A percentile compares a stretch with the other conserved stretches of the same genome.
Conservation (phyloP, 495 filamentous ascomycete species). For the Penicillium tannophilum region DNA sequence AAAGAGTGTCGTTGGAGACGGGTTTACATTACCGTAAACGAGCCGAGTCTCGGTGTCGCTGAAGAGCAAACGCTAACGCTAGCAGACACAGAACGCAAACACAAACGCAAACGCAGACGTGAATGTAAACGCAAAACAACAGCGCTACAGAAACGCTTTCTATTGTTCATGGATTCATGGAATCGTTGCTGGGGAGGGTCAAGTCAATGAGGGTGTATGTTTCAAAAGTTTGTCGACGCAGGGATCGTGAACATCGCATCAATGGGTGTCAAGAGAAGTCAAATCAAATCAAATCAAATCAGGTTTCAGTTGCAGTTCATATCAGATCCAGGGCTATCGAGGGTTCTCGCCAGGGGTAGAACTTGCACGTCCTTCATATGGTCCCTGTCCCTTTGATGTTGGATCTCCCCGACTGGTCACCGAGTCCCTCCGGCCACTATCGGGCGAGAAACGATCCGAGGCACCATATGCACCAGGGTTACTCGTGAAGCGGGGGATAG, state of each 20-base stretch:
- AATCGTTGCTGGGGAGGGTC: conserved; percentile 15
- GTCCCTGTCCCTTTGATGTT: conserved; percentile 11
- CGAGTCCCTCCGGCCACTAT: conserved; percentile 33
- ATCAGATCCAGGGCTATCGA: conserved; percentile 1
- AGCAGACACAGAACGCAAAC: conserved; percentile 4
- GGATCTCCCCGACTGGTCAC: conserved; percentile 21
- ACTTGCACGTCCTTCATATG: conserved; percentile 16
- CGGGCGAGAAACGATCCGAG: conserved; percentile 35
- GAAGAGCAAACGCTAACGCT: conserved; percentile 11
- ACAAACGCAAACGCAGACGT: not conserved
- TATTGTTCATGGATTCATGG: conserved; percentile 32
- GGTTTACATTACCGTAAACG: not conserved
- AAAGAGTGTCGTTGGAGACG: conserved; percentile 1
- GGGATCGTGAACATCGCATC: not conserved
- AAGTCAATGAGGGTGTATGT: not conserved
- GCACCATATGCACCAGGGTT: conserved; percentile 23
- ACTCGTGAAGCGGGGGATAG: conserved; percentile 29
- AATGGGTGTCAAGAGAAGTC: not conserved
- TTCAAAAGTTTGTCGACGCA: not conserved
- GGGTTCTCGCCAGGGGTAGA: conserved; percentile 26
- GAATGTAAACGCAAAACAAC: conserved; percentile 18
- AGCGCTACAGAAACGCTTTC: conserved; percentile 28
- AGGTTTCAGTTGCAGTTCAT: not conserved
- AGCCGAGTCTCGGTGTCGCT: conserved; percentile 6
- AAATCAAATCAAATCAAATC: not conserved